phyloP scores from a whole-genome alignment of 345 rosid species.

The Psidium guajava region DNA sequence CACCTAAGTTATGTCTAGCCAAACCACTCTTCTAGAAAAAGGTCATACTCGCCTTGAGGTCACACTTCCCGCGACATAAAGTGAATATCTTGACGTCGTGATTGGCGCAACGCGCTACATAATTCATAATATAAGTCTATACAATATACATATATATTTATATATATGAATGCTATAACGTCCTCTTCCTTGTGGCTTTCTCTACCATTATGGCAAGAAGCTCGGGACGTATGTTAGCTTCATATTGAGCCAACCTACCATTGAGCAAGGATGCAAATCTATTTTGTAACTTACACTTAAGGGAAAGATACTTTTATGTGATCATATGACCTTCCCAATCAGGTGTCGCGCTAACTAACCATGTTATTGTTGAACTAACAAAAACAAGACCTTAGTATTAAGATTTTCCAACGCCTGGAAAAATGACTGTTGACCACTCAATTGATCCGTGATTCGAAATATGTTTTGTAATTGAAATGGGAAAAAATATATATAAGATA shows the following conservation, averaged over 20 bases:
- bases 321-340: not conserved
- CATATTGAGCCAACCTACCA: not conserved
- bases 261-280: not conserved
- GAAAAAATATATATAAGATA: not conserved
- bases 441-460: not conserved
- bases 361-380: not conserved
- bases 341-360: not conserved
- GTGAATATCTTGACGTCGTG: not conserved
- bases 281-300: not conserved
- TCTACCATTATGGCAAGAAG: not conserved
- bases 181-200: not conserved
- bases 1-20: not conserved
- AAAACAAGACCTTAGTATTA: not conserved
- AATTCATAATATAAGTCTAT: not conserved
- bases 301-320: not conserved
- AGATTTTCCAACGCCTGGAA: not conserved
- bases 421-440: not conserved
- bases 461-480: not conserved
- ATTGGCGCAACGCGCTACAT: not conserved
- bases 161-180: not conserved
- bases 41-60: not conserved
- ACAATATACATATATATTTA: not conserved
- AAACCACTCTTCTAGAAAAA: not conserved
- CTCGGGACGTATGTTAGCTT: not conserved
- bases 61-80: not conserved